Percentiles rank a stretch among this genome's conserved stretches.
Conservation (phyloP, 2,329 filamentous ascomycete genomes). For the Cercospora nicotianae region DNA sequence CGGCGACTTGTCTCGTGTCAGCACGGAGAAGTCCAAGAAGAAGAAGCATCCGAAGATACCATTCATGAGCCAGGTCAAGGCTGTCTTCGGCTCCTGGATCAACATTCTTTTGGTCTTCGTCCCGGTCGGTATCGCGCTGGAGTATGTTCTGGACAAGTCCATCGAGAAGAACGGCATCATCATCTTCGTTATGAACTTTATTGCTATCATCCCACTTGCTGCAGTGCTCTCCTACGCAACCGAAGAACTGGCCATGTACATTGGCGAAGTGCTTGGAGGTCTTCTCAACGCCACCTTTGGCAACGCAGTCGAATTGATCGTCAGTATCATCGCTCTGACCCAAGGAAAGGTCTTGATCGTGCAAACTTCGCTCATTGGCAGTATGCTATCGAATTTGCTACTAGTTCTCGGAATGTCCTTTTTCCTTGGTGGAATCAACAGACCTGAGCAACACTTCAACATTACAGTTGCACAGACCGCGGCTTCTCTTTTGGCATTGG, state of each 20-base stretch:
- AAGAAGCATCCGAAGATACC: conserved; percentile 33
- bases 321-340: conserved; percentile 78
- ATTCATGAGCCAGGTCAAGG: conserved; percentile 59
- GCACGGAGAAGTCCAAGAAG: conserved; percentile 26
- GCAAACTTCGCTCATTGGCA: conserved; percentile 88
- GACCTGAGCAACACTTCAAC: conserved; percentile 86
- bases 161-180: conserved; percentile 57
- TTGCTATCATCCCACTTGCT: conserved; percentile 88
- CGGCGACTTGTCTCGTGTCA: conserved; percentile 9
- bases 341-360: conserved; percentile 78
- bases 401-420: conserved; percentile 91
- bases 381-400: conserved; percentile 86
- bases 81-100: conserved; percentile 81
- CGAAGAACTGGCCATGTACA: conserved; percentile 78
- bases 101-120: conserved; percentile 78
- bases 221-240: conserved; percentile 85
- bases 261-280: conserved; percentile 81
- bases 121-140: conserved; percentile 72
- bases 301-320: conserved; percentile 52
- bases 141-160: conserved; percentile 52
- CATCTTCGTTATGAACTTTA: conserved; percentile 82
- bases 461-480: conserved; percentile 88
- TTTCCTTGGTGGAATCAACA: conserved; percentile 79
- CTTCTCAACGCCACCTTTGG: conserved; percentile 89
- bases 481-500: conserved; percentile 74